Conservation (phyloP, 768 basidiomycete genomes). For the Mycena maculata region DNA sequence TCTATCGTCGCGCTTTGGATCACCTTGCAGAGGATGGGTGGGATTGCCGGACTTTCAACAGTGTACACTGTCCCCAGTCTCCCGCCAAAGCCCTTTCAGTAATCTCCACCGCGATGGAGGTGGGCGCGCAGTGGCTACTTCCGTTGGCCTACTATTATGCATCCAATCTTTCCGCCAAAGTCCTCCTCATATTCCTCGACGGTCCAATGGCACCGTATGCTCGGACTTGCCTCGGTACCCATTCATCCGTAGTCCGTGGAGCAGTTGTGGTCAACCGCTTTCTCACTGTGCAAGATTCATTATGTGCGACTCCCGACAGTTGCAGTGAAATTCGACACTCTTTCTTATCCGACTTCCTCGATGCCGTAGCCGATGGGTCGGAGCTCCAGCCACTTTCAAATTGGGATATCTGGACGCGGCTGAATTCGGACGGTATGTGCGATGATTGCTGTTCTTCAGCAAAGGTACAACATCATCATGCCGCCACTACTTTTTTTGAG, state of each 20-base stretch:
- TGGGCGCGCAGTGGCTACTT: neutral
- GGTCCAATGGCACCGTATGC: neutral
- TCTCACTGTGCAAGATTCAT: neutral
- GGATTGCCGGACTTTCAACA: too few species aligned
- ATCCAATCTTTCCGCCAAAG: neutral
- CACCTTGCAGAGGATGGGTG: neutral
- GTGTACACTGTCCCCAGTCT: neutral
- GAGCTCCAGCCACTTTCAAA: neutral
- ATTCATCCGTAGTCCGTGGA: neutral
- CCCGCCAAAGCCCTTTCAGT: neutral
- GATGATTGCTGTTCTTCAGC: neutral
- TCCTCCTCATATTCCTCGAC: neutral
- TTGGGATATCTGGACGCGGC: neutral
- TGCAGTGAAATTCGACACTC: neutral
- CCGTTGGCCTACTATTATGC: conserved; percentile 1
- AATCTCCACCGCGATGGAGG: neutral
- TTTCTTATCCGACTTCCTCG: neutral
- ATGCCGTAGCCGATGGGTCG: neutral
- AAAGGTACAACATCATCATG: neutral
- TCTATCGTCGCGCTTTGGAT: conserved; percentile 5
- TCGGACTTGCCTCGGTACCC: neutral
- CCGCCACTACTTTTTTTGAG: neutral
- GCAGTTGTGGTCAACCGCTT: neutral
- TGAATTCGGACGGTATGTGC: neutral
- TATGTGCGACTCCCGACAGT: neutral